Evolutionary conservation across 768 basidiomycete genomes (phyloP).

Genomic region (Naganishia antarctica): DNA sequence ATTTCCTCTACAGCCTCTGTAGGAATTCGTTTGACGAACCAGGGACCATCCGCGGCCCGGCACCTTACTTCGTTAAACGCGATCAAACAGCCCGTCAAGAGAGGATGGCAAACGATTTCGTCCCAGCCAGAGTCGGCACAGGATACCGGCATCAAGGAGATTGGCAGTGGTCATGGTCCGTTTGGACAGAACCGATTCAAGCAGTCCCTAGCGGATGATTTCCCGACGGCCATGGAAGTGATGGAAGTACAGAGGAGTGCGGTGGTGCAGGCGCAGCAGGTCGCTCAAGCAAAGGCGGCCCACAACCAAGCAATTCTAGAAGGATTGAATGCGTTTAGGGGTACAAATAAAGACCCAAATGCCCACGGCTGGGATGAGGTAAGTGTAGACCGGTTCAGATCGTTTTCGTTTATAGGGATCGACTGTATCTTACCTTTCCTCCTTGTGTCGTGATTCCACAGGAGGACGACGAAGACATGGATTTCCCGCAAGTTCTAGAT

Average conservation of each 20-base stretch:
- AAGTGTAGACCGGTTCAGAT: conserved; percentile 38
- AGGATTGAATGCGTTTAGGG: conserved; percentile 89
- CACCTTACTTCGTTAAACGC: conserved; percentile 7
- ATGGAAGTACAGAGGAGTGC: conserved; percentile 57
- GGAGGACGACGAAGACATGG: conserved; percentile 72
- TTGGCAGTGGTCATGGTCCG: neutral
- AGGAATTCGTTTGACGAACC: conserved; percentile 14
- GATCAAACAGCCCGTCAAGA: neutral
- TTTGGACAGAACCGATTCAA: conserved; percentile 10
- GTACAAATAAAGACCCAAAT: conserved; percentile 87
- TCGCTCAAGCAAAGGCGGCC: conserved; percentile 57
- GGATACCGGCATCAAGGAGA: neutral
- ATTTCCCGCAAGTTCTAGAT: conserved; percentile 81
- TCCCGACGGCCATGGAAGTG: conserved; percentile 95
- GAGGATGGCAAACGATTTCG: conserved; percentile 13
- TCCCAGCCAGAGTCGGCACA: neutral
- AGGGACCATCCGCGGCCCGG: conserved; percentile 6
- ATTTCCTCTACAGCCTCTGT: neutral
- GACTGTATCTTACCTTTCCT: neutral
- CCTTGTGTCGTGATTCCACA: too few species aligned
- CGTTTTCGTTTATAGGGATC: neutral
- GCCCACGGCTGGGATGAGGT: conserved; percentile 99
- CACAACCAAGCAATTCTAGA: conserved; percentile 66
- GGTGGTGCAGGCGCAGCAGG: conserved; percentile 46
- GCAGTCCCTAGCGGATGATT: conserved; percentile 58